These are phyloP conservation scores for Entonaema liquescens DNA, from an alignment of 495 filamentous ascomycete species.

Conservation along the genomic window DNA sequence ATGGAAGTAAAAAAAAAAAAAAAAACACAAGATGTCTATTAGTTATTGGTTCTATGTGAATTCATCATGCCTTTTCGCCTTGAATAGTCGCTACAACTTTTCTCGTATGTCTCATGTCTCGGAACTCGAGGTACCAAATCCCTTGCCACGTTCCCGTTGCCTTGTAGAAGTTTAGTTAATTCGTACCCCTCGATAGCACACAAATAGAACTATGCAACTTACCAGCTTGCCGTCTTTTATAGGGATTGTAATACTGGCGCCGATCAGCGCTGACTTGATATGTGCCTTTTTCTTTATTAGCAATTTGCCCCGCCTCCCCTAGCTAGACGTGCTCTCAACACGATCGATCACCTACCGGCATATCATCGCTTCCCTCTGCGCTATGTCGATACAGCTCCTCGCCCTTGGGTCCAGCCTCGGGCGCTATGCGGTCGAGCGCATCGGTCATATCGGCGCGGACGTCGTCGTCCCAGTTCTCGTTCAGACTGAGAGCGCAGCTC, in stretches of 20 bases:
- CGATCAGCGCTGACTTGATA: constrained; percentile 89
- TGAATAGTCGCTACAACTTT: constrained; percentile 93
- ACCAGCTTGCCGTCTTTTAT: constrained; percentile 83
- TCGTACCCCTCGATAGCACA: background rate
- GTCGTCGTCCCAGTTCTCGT: constrained; percentile 83
- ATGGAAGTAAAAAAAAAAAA: too few relatives aligned
- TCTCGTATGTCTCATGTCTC: constrained; percentile 75
- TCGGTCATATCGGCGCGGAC: constrained; percentile 87
- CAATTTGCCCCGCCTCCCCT: background rate
- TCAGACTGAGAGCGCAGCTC: constrained; percentile 81
- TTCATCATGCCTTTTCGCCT: constrained; percentile 75
- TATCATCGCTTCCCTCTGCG: constrained; percentile 91
- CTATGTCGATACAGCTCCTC: constrained; percentile 86
- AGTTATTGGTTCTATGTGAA: constrained; percentile 1
- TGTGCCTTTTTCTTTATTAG: constrained; percentile 64
- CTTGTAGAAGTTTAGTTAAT: constrained; percentile 35
- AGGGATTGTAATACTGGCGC: constrained; percentile 86
- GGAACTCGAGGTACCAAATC: constrained; percentile 95
- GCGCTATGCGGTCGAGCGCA: constrained; percentile 87
- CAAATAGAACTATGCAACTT: constrained; percentile 49
- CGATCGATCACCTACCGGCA: constrained; percentile 15
- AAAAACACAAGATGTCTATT: background rate
- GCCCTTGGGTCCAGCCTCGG: constrained; percentile 67
- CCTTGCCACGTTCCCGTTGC: constrained; percentile 74
- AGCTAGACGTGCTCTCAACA: background rate